These are phyloP conservation scores for Termitomyces heimii DNA, from an alignment of 768 basidiomycete species.

Conservation along the genomic window DNA sequence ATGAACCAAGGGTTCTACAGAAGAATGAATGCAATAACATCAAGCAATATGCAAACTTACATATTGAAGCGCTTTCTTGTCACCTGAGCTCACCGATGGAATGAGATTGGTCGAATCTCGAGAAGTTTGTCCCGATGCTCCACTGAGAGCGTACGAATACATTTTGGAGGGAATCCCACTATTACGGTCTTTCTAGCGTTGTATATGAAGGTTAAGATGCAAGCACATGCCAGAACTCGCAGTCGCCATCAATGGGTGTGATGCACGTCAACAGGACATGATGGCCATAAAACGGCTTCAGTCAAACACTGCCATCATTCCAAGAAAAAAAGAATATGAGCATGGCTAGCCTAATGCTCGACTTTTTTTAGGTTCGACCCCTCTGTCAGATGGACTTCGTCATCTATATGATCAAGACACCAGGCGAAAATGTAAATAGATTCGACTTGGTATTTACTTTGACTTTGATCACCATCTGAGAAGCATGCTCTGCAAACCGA, in stretches of 20 bases:
- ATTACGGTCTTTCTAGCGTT: not conserved
- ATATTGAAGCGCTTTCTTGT: slow-evolving; percentile 34
- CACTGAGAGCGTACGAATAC: slow-evolving; percentile 1
- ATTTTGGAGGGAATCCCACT: not conserved
- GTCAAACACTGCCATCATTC: not conserved
- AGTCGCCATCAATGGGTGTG: not conserved
- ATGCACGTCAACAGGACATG: not conserved
- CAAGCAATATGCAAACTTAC: slow-evolving; percentile 24
- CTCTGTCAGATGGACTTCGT: not conserved
- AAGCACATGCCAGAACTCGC: not conserved
- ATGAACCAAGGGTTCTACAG: slow-evolving; percentile 28
- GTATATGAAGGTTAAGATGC: not conserved
- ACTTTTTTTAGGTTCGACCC: not conserved
- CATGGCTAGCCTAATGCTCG: no score
- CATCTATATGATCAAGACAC: not conserved
- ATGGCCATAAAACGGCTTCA: not conserved
- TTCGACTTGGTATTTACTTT: not conserved
- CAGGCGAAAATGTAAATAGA: not conserved
- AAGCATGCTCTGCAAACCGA: not conserved
- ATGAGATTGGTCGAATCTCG: slow-evolving; percentile 43
- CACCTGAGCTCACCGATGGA: slow-evolving; percentile 32
- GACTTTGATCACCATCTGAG: not conserved
- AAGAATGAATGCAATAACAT: not conserved
- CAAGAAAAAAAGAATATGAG: not conserved
- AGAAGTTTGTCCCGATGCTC: slow-evolving; percentile 26